Conservation (phyloP, 768 basidiomycete genomes). For the Boletellus ananas region DNA sequence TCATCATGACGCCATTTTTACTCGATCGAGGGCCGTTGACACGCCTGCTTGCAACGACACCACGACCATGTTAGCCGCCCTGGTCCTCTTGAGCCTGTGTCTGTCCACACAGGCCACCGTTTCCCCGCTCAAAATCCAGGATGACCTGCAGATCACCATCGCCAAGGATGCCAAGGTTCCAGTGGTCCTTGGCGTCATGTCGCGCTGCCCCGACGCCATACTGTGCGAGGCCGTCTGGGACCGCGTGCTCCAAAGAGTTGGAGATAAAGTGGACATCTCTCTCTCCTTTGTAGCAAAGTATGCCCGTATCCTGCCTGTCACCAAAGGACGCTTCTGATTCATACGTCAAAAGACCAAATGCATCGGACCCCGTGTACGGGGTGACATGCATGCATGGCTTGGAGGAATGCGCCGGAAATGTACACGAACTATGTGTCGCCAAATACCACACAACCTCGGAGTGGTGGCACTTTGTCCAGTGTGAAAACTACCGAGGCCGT, state of each 20-base stretch:
- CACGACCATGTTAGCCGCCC: conserved; percentile 20
- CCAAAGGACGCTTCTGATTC: conserved; percentile 5
- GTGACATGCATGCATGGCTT: conserved; percentile 77
- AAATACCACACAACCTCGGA: conserved; percentile 50
- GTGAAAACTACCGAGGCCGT: conserved; percentile 66
- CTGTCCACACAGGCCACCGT: conserved; percentile 10
- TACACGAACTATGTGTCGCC: conserved; percentile 80
- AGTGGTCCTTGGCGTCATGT: conserved; percentile 60
- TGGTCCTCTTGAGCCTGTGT: conserved; percentile 18
- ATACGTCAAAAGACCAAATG: conserved; percentile 47
- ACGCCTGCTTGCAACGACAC: conserved; percentile 5
- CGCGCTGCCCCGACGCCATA: conserved; percentile 77
- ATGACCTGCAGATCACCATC: conserved; percentile 9
- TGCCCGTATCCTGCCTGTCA: conserved; percentile 26
- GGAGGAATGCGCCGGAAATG: conserved; percentile 82
- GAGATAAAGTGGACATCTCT: conserved; percentile 61
- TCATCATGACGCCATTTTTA: conserved; percentile 25
- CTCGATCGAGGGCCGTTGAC: neutral
- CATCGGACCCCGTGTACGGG: conserved; percentile 70
- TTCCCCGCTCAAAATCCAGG: conserved; percentile 21
- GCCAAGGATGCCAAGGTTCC: conserved; percentile 40
- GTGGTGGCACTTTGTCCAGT: conserved; percentile 85
- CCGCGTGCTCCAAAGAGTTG: conserved; percentile 58
- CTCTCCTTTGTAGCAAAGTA: conserved; percentile 75
- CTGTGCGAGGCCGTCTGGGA: conserved; percentile 78